Evolutionary conservation across 768 basidiomycete species (phyloP).

Genomic region (Lepiota brunneoincarnata): DNA sequence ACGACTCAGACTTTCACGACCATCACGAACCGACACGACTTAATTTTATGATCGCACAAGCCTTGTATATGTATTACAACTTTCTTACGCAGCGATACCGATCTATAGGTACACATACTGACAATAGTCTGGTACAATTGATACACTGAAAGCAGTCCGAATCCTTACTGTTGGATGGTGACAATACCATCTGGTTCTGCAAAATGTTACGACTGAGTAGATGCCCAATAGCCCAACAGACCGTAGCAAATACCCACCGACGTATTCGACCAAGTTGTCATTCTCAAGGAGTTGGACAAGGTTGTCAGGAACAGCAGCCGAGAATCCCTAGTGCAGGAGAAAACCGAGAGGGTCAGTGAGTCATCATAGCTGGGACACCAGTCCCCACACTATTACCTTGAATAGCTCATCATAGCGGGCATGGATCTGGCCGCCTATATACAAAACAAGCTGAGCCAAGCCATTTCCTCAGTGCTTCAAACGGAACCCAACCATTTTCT

Average conservation of each 20-base stretch:
- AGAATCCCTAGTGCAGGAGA: constrained; percentile 22
- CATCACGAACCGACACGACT: neutral
- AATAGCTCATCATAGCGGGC: constrained; percentile 34
- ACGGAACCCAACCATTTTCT: constrained; percentile 30
- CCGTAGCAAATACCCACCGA: constrained; percentile 38
- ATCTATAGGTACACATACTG: too few relatives aligned
- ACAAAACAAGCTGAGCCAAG: neutral
- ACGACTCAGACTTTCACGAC: neutral
- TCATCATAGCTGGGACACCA: neutral
- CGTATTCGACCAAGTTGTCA: constrained; percentile 39
- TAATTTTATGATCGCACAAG: too few relatives aligned
- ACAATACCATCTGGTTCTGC: constrained; percentile 43
- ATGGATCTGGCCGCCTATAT: constrained; percentile 41
- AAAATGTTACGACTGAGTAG: neutral
- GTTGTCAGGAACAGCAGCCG: constrained; percentile 24
- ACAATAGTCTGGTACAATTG: too few relatives aligned
- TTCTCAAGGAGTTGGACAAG: constrained; percentile 30
- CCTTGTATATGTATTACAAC: too few relatives aligned
- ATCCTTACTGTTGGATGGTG: constrained; percentile 31
- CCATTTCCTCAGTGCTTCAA: too few relatives aligned
- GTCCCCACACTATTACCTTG: constrained; percentile 26
- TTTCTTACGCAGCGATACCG: too few relatives aligned
- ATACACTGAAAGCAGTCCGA: neutral
- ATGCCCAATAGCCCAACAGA: too few relatives aligned
- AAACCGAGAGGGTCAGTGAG: neutral